Evolutionary conservation across 768 basidiomycete species (phyloP).

Genomic region (Agrocybe chaxingu): DNA sequence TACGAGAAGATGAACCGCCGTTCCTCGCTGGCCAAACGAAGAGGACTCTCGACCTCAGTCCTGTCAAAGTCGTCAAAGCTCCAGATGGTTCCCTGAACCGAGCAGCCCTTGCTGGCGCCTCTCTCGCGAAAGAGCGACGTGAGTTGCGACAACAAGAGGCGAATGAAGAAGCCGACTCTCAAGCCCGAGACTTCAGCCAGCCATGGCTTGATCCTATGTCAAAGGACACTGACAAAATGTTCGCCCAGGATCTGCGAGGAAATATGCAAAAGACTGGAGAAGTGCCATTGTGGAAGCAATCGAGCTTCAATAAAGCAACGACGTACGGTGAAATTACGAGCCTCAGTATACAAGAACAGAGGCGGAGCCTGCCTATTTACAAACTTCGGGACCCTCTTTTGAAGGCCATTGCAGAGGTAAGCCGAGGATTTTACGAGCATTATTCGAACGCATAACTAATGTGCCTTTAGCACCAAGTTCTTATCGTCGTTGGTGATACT

Average conservation of each 20-base stretch:
- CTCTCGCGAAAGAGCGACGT: constrained; percentile 90
- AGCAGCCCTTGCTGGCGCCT: constrained; percentile 90
- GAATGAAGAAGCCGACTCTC: constrained; percentile 91
- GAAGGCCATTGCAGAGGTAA: constrained; percentile 85
- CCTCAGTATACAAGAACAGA: constrained; percentile 90
- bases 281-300: constrained; percentile 87
- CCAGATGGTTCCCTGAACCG: constrained; percentile 97
- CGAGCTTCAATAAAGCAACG: constrained; percentile 91
- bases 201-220: constrained; percentile 99
- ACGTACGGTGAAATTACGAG: constrained; percentile 92
- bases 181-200: constrained; percentile 90
- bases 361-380: constrained; percentile 89
- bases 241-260: constrained; percentile 90
- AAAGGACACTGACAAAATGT: constrained; percentile 77
- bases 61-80: constrained; percentile 97
- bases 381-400: constrained; percentile 90
- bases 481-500: constrained; percentile 98
- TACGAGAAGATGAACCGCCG: constrained; percentile 93
- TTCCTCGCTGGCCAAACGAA: constrained; percentile 97
- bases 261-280: constrained; percentile 79
- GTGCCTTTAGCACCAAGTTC: constrained; percentile 77
- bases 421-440: constrained; percentile 20
- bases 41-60: constrained; percentile 90
- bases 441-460: constrained; percentile 8
- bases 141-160: constrained; percentile 93